Evolutionary conservation across 176 grass and related monocot species (phyloP).

Genomic region (Alloteropsis semialata): DNA sequence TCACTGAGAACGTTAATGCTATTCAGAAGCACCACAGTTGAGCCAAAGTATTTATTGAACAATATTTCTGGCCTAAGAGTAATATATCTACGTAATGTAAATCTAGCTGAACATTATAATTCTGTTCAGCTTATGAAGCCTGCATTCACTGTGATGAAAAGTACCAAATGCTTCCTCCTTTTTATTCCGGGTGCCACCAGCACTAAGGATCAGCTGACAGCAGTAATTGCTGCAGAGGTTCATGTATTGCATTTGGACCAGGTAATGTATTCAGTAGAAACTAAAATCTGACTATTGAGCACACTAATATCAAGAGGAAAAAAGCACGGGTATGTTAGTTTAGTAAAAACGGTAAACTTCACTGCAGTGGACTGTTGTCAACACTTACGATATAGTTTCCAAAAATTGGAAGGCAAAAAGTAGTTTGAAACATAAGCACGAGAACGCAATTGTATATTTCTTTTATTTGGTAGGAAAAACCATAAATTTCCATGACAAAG

Average conservation of each 20-base stretch:
- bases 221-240: too few relatives aligned
- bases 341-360: neutral
- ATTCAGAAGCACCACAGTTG: neutral
- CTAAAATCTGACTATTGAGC: neutral
- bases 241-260: slow-evolving; percentile 82
- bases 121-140: too few relatives aligned
- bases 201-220: too few relatives aligned
- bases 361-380: neutral
- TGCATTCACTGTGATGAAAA: too few relatives aligned
- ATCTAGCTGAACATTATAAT: neutral
- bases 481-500: neutral
- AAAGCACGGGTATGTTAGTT: neutral
- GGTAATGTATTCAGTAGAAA: slow-evolving; percentile 34
- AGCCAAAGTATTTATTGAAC: neutral
- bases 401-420: neutral
- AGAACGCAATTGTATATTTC: neutral
- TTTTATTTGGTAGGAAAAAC: neutral
- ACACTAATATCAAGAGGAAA: neutral
- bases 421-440: neutral
- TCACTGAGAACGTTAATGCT: slow-evolving; percentile 7
- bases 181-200: too few relatives aligned
- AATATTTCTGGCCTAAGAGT: neutral
- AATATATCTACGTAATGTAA: neutral
- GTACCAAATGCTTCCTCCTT: too few relatives aligned
- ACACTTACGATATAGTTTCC: neutral